Percentiles rank a stretch among this genome's conserved stretches.
Evolutionary conservation across 2,329 filamentous ascomycete species (phyloP).

Genomic region (Exophiala sp.): DNA sequence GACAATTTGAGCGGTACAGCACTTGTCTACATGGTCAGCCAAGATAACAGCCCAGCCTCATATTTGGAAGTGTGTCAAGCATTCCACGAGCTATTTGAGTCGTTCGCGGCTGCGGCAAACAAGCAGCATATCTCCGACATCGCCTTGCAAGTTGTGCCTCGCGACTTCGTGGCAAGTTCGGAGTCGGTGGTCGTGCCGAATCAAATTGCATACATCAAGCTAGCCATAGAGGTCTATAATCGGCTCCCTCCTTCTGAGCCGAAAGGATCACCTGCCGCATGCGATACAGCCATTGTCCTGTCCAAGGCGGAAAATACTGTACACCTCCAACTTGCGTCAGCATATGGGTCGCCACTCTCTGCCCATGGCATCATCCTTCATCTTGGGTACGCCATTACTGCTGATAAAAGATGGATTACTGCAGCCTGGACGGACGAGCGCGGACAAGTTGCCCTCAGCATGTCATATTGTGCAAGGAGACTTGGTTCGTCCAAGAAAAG

Average conservation of each 20-base stretch:
- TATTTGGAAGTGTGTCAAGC: conserved; percentile 51
- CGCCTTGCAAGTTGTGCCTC: conserved; percentile 57
- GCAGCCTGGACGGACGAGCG: conserved; percentile 59
- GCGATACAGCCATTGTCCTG: conserved; percentile 53
- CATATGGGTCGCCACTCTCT: conserved; percentile 51
- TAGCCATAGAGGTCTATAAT: conserved; percentile 58
- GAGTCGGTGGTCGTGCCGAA: conserved; percentile 51
- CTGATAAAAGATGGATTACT: conserved; percentile 56
- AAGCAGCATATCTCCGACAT: conserved; percentile 42
- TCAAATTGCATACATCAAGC: conserved; percentile 45
- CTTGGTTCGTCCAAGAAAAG: conserved; percentile 24
- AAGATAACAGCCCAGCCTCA: conserved; percentile 41
- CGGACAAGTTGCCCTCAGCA: conserved; percentile 52
- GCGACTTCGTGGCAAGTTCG: conserved; percentile 52
- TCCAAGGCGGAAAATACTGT: conserved; percentile 51
- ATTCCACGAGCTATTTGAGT: conserved; percentile 56
- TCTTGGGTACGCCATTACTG: conserved; percentile 55
- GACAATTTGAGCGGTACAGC: conserved; percentile 40
- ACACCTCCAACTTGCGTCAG: conserved; percentile 53
- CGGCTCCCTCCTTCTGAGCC: conserved; percentile 49
- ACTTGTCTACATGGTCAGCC: conserved; percentile 59
- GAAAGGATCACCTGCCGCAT: conserved; percentile 36
- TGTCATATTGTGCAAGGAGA: conserved; percentile 52
- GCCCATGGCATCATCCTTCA: conserved; percentile 58
- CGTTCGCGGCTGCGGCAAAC: conserved; percentile 38